phyloP scores from a whole-genome alignment of 257 asterid genomes.

The Solanum bulbocastanum region DNA sequence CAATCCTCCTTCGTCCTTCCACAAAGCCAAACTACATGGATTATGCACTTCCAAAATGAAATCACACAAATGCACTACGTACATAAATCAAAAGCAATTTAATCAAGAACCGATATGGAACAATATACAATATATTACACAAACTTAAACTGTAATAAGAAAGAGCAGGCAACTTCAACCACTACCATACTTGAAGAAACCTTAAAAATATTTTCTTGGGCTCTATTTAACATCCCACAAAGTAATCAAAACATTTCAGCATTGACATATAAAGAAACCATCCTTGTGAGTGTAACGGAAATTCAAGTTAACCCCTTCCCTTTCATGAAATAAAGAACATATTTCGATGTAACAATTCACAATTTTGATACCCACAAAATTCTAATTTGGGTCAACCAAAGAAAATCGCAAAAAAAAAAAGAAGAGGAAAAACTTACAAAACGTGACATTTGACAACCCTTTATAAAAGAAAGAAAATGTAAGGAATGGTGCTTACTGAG shows the following conservation, averaged over 20 bases:
- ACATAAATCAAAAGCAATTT: neutral
- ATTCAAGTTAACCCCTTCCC: neutral
- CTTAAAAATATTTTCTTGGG: neutral
- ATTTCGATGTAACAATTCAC: neutral
- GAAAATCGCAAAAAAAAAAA: neutral
- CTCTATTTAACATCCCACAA: neutral
- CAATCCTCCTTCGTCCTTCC: neutral
- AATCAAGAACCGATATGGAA: neutral
- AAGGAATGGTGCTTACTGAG: slow-evolving; percentile 35
- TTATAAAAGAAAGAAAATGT: neutral
- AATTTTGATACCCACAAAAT: neutral
- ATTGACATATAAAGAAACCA: neutral
- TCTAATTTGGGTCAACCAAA: neutral
- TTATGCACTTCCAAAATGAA: neutral
- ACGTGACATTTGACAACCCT: neutral
- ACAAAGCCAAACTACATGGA: neutral
- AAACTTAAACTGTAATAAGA: neutral
- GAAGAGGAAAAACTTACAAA: neutral
- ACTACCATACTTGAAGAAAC: neutral
- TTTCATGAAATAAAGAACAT: neutral
- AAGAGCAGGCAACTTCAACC: neutral
- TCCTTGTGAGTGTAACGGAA: neutral
- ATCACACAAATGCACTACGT: neutral
- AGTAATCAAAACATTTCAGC: neutral
- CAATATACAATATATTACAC: neutral